These are phyloP conservation scores for Fraxinus paxiana DNA, from an alignment of 305 asterid genomes.

Conservation along the genomic window DNA sequence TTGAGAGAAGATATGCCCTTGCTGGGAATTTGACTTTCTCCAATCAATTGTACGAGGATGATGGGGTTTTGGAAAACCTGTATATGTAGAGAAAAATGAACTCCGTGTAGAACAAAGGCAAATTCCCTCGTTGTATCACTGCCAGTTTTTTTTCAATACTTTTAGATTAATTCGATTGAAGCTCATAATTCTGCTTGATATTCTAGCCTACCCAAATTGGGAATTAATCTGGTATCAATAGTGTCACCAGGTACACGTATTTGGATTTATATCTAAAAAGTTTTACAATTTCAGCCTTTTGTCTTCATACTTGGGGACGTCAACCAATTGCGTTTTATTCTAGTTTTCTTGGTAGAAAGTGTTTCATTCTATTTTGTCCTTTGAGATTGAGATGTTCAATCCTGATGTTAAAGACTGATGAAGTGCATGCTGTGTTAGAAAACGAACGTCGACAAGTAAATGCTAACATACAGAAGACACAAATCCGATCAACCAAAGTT, in stretches of 20 bases:
- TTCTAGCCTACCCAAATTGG: neutral
- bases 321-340: neutral
- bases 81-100: constrained; percentile 40
- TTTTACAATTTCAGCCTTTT: neutral
- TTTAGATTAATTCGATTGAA: neutral
- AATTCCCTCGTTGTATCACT: constrained; percentile 42
- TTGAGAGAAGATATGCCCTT: constrained; percentile 5
- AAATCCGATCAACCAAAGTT: too few relatives aligned
- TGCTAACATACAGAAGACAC: too few relatives aligned
- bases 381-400: too few relatives aligned
- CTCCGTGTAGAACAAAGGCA: constrained; percentile 23
- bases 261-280: neutral
- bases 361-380: neutral
- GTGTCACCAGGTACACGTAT: neutral
- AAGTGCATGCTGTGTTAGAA: neutral
- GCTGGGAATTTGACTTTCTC: constrained; percentile 4
- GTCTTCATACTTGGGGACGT: neutral
- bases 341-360: neutral
- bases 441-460: neutral
- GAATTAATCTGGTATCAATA: neutral
- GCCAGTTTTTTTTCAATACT: constrained; percentile 32
- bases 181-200: neutral
- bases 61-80: constrained; percentile 29
- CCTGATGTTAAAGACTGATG: neutral
- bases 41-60: constrained; percentile 25